These are phyloP conservation scores for Aspergillus tamarii DNA, from an alignment of 2,329 filamentous ascomycete species.

Conservation along the genomic window DNA sequence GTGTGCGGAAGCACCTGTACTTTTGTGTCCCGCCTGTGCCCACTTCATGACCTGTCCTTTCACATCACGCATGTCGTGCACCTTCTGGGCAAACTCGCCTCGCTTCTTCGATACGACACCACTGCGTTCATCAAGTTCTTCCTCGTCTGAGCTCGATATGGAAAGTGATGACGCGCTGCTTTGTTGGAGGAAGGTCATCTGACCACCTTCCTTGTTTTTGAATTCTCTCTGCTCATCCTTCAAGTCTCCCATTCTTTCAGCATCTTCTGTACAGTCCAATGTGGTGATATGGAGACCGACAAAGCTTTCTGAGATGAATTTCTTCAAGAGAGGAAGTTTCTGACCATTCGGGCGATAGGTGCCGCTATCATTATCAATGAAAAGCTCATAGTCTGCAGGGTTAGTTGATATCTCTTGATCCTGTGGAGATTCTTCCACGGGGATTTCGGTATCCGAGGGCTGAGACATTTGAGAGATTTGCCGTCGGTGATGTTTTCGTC, in stretches of 20 bases:
- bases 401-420: conserved; percentile 55
- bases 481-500: conserved; percentile 57
- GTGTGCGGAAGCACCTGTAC: neutral
- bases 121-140: conserved; percentile 55
- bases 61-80: conserved; percentile 42
- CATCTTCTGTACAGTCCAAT: conserved; percentile 73
- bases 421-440: conserved; percentile 34
- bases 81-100: conserved; percentile 31
- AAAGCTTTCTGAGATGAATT: conserved; percentile 73
- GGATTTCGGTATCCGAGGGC: conserved; percentile 38
- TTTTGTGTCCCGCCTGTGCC: conserved; percentile 34
- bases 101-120: conserved; percentile 28
- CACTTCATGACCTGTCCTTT: conserved; percentile 41
- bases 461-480: conserved; percentile 32
- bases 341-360: conserved; percentile 87
- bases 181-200: conserved; percentile 59
- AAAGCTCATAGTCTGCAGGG: conserved; percentile 72
- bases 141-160: conserved; percentile 60
- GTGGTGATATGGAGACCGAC: conserved; percentile 74
- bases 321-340: conserved; percentile 70
- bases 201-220: conserved; percentile 67
- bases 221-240: conserved; percentile 74
- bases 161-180: conserved; percentile 51
- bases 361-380: conserved; percentile 94
- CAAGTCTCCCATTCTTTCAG: conserved; percentile 71